These are phyloP conservation scores for Komagataea norvegica DNA, from an alignment of 1,139 yeast genomes.

Conservation along the genomic window DNA sequence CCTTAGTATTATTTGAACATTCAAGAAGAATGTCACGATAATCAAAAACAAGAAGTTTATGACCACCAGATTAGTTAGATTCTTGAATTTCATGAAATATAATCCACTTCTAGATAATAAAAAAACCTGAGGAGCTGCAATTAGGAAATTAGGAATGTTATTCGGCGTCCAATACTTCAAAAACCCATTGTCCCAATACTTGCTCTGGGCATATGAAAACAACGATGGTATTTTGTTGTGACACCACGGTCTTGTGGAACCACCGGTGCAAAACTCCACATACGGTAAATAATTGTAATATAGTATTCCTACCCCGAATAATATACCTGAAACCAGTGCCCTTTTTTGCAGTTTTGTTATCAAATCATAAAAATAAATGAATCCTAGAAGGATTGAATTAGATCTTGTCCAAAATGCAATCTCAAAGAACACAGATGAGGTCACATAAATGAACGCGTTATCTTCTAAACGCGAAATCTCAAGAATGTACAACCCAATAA, in stretches of 20 bases:
- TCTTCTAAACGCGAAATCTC: constrained; percentile 28
- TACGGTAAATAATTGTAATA: constrained; percentile 52
- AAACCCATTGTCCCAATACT: constrained; percentile 86
- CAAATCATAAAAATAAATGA: constrained; percentile 58
- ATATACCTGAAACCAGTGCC: constrained; percentile 50
- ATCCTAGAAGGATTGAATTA: constrained; percentile 71
- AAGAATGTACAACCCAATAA: constrained; percentile 53
- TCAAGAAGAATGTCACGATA: constrained; percentile 54
- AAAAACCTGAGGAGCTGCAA: constrained; percentile 64
- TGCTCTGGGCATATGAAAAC: constrained; percentile 67
- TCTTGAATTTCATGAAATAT: constrained; percentile 27
- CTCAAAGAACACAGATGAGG: constrained; percentile 58
- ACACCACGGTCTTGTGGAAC: constrained; percentile 64
- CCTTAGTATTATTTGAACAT: constrained; percentile 81
- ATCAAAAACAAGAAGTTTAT: constrained; percentile 41
- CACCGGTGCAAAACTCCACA: constrained; percentile 59
- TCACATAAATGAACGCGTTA: constrained; percentile 32
- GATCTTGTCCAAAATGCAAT: constrained; percentile 63
- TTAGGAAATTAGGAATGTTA: constrained; percentile 78
- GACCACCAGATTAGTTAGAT: constrained; percentile 25
- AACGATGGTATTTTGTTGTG: constrained; percentile 49
- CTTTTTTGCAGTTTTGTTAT: constrained; percentile 26
- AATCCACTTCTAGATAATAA: constrained; percentile 32
- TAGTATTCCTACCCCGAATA: constrained; percentile 45
- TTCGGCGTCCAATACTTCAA: constrained; percentile 74